These are phyloP conservation scores for Pythium chondricola DNA, from an alignment of 352 stramenopile species.

Conservation along the genomic window DNA sequence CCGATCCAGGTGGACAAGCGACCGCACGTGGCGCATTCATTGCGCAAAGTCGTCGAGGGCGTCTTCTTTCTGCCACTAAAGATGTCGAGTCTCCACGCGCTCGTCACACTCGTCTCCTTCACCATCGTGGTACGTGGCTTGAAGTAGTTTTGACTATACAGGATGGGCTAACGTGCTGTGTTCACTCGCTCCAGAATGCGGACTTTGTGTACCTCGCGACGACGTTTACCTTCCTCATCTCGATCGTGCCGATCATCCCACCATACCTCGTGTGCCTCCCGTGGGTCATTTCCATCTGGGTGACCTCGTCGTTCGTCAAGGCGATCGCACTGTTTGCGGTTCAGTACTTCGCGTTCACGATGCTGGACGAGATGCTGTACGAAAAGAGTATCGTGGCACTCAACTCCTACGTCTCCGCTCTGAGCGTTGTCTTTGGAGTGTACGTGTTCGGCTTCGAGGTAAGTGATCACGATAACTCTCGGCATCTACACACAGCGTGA, in stretches of 20 bases:
- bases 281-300: conserved; percentile 73
- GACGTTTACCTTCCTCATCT: conserved; percentile 85
- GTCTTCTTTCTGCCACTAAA: conserved; percentile 87
- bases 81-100: conserved; percentile 83
- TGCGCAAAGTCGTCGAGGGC: conserved; percentile 78
- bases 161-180: too few relatives aligned
- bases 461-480: too few relatives aligned
- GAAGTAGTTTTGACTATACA: background rate
- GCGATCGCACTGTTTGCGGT: conserved; percentile 71
- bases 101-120: conserved; percentile 86
- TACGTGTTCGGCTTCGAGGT: conserved; percentile 87
- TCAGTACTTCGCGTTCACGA: conserved; percentile 80
- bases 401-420: conserved; percentile 81
- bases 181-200: conserved; percentile 70
- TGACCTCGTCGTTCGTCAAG: conserved; percentile 78
- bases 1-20: conserved; percentile 69
- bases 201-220: conserved; percentile 85
- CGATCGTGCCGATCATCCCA: conserved; percentile 83
- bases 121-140: conserved; percentile 57
- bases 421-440: conserved; percentile 83
- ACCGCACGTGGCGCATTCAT: conserved; percentile 57
- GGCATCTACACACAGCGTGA: too few relatives aligned
- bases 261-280: conserved; percentile 81
- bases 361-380: conserved; percentile 85
- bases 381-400: conserved; percentile 83